Base-by-base conservation (phyloP, 768 basidiomycete species). In the Mycena capillaripes region DNA sequence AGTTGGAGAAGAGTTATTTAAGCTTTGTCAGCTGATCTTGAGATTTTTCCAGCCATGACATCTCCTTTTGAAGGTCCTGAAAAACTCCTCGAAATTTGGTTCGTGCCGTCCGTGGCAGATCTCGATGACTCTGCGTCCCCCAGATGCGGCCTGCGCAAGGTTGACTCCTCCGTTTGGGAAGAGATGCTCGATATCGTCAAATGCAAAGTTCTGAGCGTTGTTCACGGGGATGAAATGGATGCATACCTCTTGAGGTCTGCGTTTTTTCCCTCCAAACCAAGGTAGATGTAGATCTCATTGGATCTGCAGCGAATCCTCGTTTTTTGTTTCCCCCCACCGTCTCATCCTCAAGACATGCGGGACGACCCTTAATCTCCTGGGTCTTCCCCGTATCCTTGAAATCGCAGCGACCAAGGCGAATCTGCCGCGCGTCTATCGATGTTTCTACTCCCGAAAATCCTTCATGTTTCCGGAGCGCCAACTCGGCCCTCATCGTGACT, bases 391-490 rank as follows among this genome's bases (percentile, higher is more conserved):
- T 69, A 97, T 99, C 77, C 94, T 99, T 70, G 92, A 96, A 77
- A 97, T 99, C 79, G 98, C 98, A 2, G 86, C 89, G 40, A 84
- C 86, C 9, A 84, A 93, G 44, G 93, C 92, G 14, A 86, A 88
- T 59, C 83, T 96, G 71, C 85, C 85, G 29, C 86, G 88, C 38
- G 95, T 98, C 36, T 90, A 96, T 82, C 91, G 96, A 72, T 96
- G 95, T 82, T 99, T 99, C 87, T 99, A 99, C 85, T 98, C 97
- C 48, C 92, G 97, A 76, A 99, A 99, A 84, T 93, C 94, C 9
- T 99, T 99, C 89, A 98, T 99, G 94, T 99, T 98, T 82, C 98
- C 98, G 10, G 98, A 99, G 81, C 91, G 95, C 27, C 98, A 99
- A 80, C 85, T 85, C 25, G 97, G 96, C 4, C 97, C 97, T 19